Evolutionary conservation across 148 eudicot genomes (phyloP).

Genomic region (Rhododendron simsii): DNA sequence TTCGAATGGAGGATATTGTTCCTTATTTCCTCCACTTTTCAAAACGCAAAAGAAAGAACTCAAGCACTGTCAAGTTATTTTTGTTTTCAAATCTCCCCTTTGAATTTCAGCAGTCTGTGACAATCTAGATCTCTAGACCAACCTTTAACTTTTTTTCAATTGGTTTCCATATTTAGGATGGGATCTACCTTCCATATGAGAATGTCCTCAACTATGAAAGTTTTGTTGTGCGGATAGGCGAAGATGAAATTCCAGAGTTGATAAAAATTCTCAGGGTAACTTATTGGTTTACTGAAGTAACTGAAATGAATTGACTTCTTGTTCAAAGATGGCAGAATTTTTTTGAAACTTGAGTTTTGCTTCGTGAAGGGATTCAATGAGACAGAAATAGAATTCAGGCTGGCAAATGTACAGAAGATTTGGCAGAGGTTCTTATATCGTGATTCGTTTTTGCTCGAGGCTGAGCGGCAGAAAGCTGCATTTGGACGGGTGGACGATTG

Average conservation of each 20-base stretch:
- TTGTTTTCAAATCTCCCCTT: neutral
- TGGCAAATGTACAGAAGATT: conserved; percentile 73
- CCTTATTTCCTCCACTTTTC: neutral
- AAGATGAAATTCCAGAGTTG: conserved; percentile 85
- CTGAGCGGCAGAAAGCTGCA: conserved; percentile 65
- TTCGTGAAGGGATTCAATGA: conserved; percentile 63
- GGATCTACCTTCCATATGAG: conserved; percentile 90
- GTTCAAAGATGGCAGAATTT: neutral
- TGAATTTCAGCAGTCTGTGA: neutral
- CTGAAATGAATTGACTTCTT: neutral
- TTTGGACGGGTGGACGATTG: conserved; percentile 55
- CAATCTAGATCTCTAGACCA: neutral
- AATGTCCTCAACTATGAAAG: conserved; percentile 89
- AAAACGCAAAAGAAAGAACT: neutral
- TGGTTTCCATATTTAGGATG: conserved; percentile 52
- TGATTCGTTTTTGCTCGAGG: conserved; percentile 80
- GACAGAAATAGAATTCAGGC: conserved; percentile 75
- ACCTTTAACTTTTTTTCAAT: neutral
- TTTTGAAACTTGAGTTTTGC: neutral
- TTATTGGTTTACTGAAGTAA: neutral
- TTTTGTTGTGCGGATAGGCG: conserved; percentile 81
- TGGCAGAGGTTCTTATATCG: conserved; percentile 92
- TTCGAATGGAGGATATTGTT: neutral
- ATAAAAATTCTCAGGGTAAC: conserved; percentile 68
- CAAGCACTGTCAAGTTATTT: neutral